Conservation (phyloP, 331 rosid genomes). For the Arachis monticola region DNA sequence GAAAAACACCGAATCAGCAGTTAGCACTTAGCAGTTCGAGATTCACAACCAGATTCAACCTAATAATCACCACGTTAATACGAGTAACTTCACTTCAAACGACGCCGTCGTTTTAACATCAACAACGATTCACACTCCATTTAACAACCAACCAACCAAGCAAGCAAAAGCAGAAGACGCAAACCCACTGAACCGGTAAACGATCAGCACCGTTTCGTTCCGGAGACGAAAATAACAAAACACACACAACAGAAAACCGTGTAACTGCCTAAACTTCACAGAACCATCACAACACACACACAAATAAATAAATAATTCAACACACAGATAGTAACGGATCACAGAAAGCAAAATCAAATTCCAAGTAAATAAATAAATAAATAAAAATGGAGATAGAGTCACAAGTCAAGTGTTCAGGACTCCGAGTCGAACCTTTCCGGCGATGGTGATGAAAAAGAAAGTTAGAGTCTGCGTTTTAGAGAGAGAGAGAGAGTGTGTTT, state of each 20-base stretch:
- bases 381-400: not conserved
- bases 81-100: constrained; percentile 14
- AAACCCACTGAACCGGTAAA: not conserved
- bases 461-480: constrained; percentile 21
- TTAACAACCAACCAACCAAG: not conserved
- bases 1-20: not conserved
- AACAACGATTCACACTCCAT: constrained; percentile 26
- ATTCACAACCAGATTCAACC: constrained; percentile 32
- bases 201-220: constrained; percentile 20
- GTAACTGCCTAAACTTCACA: not conserved
- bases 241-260: not conserved
- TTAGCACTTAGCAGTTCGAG: not conserved
- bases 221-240: not conserved
- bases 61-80: constrained; percentile 23
- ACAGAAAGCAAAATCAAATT: not conserved
- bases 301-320: constrained; percentile 19
- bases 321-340: constrained; percentile 40
- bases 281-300: not conserved
- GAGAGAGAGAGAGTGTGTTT: constrained; percentile 33
- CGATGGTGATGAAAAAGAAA: constrained; percentile 40
- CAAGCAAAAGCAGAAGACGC: not conserved
- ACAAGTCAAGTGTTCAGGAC: not conserved
- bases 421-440: constrained; percentile 38
- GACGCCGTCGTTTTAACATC: constrained; percentile 32
- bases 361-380: not conserved